phyloP scores from a whole-genome alignment of 2,329 filamentous ascomycete genomes.

The Cordyceps cateniannulata region DNA sequence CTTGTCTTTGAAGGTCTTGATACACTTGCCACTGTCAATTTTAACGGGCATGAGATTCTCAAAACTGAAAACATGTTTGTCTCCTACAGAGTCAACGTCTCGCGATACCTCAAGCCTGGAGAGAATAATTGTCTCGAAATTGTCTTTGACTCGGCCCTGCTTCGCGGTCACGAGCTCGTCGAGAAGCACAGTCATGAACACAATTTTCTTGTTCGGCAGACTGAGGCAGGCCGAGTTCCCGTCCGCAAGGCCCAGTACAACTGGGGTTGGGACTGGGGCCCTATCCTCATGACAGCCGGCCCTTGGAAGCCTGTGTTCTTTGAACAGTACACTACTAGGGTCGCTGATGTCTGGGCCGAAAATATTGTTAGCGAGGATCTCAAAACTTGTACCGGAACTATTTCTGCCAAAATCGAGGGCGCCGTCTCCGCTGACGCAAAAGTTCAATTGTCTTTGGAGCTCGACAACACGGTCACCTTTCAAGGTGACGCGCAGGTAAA shows the following conservation, averaged over 20 bases:
- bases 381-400: slow-evolving; percentile 29
- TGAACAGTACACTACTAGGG: slow-evolving; percentile 53
- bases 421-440: slow-evolving; percentile 20
- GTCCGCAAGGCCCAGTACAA: slow-evolving; percentile 64
- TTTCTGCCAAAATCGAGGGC: slow-evolving; percentile 31
- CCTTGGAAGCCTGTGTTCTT: slow-evolving; percentile 62
- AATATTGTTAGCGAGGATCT: slow-evolving; percentile 30
- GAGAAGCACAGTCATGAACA: slow-evolving; percentile 47
- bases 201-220: slow-evolving; percentile 18
- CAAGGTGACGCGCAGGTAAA: slow-evolving; percentile 11
- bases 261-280: slow-evolving; percentile 69
- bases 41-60: slow-evolving; percentile 49
- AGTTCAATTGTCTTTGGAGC: slow-evolving; percentile 22
- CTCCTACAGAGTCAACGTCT: slow-evolving; percentile 49
- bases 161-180: slow-evolving; percentile 46
- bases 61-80: slow-evolving; percentile 58
- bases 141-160: slow-evolving; percentile 47
- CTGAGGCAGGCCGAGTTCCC: slow-evolving; percentile 22
- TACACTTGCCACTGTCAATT: slow-evolving; percentile 52
- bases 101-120: slow-evolving; percentile 28
- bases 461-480: slow-evolving; percentile 15
- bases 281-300: slow-evolving; percentile 54
- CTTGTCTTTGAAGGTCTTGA: slow-evolving; percentile 59
- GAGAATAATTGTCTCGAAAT: slow-evolving; percentile 45
- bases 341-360: slow-evolving; percentile 51